Evolutionary conservation across 2,329 filamentous ascomycete species (phyloP), one percentile per base, ranked within the genome.

Genomic region (Diaporthe humulicola): DNA sequence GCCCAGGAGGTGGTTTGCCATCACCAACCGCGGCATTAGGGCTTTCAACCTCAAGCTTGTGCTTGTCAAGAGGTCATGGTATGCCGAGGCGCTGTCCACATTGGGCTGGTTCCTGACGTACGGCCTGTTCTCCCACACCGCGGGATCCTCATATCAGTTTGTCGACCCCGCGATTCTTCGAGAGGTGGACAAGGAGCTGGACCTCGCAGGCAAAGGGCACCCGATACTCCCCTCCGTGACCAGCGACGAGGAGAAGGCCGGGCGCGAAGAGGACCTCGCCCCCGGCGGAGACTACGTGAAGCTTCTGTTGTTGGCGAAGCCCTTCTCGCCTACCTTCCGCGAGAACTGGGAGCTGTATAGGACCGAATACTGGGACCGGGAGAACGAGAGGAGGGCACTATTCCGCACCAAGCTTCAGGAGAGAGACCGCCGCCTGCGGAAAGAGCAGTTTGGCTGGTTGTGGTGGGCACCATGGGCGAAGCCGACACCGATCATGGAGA

Each of bases 291-390:
- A 98, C 84, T 94, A 96, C 81, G 93, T 99, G 79, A 97, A 98
- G 83, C 89, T 99, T 1, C 87, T 98, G 25, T 88, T 99, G 10
- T 90, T 98, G 15, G 95, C 97, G 1, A 99, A 99, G 82, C 95
- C 96, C 0, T 99, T 99, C 81, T 97, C 95, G 8, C 93, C 97
- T 0, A 95, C 95, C 61, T 99, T 99, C 81, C 90, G 97, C 28
- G 96, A 98, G 83, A 98, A 98, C 78, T 99, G 97, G 97, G 97
- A 99, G 81, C 88, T 96, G 22, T 99, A 97, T 84, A 90, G 97
- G 71, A 92, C 93, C 45, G 96, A 98, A 76, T 99, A 98, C 84
- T 99, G 97, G 97, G 96, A 98, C 79, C 93, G 93, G 76, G 97
- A 99, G 83, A 99, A 99, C 81, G 95, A 98, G 83, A 92, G 96